Percentiles rank a stretch among this genome's conserved stretches.
phyloP scores from a whole-genome alignment of 768 basidiomycete species.

The Aureoboletus auriporus region DNA sequence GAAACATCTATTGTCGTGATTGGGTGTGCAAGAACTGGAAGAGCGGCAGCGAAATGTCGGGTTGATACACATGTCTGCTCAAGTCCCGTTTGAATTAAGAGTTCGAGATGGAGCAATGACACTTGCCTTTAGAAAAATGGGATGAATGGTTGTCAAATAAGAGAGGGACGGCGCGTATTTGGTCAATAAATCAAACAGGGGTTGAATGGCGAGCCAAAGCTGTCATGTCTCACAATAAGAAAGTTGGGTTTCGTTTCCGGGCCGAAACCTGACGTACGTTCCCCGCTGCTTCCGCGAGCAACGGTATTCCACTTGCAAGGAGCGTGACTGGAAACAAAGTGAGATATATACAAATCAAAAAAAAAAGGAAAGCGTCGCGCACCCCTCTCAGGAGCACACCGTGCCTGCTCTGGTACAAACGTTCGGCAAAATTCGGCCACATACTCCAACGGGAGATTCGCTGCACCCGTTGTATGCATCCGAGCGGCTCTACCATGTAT shows the following conservation, averaged over 20 bases:
- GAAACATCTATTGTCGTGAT: slow-evolving; percentile 61
- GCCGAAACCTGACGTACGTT: slow-evolving; percentile 42
- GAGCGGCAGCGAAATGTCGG: slow-evolving; percentile 49
- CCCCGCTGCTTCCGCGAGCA: slow-evolving; percentile 43
- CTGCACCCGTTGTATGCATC: slow-evolving; percentile 37
- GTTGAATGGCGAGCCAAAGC: slow-evolving; percentile 47
- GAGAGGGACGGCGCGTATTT: slow-evolving; percentile 57
- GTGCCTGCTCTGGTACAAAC: slow-evolving; percentile 63
- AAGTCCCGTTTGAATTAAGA: neutral
- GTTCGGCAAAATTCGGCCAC: slow-evolving; percentile 55
- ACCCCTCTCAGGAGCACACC: slow-evolving; percentile 70
- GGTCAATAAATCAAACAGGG: slow-evolving; percentile 54
- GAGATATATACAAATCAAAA: slow-evolving; percentile 1
- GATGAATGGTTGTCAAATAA: slow-evolving; percentile 68
- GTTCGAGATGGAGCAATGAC: neutral
- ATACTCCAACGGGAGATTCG: slow-evolving; percentile 37
- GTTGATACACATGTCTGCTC: slow-evolving; percentile 54
- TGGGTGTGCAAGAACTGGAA: slow-evolving; percentile 58
- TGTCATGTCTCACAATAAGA: slow-evolving; percentile 26
- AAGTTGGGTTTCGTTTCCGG: neutral
- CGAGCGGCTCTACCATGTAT: slow-evolving; percentile 50
- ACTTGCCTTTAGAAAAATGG: slow-evolving; percentile 60
- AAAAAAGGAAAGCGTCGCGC: slow-evolving; percentile 1
- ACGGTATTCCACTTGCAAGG: slow-evolving; percentile 61
- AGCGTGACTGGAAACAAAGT: slow-evolving; percentile 46